A percentile compares a stretch with the other conserved stretches of the same genome.
Conservation (phyloP, 2,329 filamentous ascomycete species). For the Diaporthe amygdali region DNA sequence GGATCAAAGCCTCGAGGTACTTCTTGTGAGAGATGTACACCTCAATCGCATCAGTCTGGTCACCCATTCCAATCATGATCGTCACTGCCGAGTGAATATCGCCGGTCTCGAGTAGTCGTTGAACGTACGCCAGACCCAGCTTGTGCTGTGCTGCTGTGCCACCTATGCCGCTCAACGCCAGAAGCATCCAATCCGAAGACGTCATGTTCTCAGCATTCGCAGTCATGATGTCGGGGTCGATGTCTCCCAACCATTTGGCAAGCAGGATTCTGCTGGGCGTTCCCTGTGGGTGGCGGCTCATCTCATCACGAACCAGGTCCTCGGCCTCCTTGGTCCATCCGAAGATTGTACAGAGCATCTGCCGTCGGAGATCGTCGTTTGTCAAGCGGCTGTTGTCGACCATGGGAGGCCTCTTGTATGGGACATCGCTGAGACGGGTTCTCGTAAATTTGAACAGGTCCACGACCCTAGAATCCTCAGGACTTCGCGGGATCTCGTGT, state of each 20-base stretch:
- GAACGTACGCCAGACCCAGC: slow-evolving; percentile 87
- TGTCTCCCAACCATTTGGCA: slow-evolving; percentile 90
- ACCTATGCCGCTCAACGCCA: slow-evolving; percentile 89
- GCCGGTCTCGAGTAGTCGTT: slow-evolving; percentile 85
- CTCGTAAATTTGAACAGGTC: slow-evolving; percentile 90
- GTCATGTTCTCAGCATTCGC: slow-evolving; percentile 86
- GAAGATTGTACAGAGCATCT: slow-evolving; percentile 94
- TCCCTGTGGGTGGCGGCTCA: slow-evolving; percentile 73
- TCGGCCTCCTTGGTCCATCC: slow-evolving; percentile 90
- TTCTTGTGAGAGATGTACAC: slow-evolving; percentile 91
- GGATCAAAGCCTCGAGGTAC: slow-evolving; percentile 90
- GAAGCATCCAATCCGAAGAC: slow-evolving; percentile 94
- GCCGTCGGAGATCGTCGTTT: slow-evolving; percentile 79
- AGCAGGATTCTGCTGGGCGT: slow-evolving; percentile 83
- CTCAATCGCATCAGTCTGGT: slow-evolving; percentile 93
- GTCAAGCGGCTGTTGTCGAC: slow-evolving; percentile 66
- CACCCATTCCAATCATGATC: slow-evolving; percentile 90
- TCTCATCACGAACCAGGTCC: slow-evolving; percentile 82
- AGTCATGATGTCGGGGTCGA: slow-evolving; percentile 80
- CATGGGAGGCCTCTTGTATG: slow-evolving; percentile 73
- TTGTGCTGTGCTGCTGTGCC: slow-evolving; percentile 82
- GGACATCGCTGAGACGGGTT: slow-evolving; percentile 79
- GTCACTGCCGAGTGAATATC: slow-evolving; percentile 93
- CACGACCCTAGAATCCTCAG: slow-evolving; percentile 72
- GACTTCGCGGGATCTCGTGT: slow-evolving; percentile 80